Percentiles rank a stretch among this genome's conserved stretches.
These are phyloP conservation scores for Boletus patriciae DNA, from an alignment of 768 basidiomycete species.

Conservation along the genomic window DNA sequence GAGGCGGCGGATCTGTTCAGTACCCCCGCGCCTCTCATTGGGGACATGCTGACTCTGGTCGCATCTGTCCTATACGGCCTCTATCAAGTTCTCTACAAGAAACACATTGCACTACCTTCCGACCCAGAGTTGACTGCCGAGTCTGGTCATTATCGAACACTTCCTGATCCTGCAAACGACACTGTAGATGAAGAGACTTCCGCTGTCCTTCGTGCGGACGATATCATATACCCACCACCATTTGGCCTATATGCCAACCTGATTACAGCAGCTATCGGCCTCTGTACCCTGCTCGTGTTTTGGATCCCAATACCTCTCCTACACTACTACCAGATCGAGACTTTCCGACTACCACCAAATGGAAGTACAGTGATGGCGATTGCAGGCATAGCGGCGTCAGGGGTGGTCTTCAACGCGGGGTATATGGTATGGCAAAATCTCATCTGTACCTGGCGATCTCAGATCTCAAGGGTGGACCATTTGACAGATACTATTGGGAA, in stretches of 20 bases:
- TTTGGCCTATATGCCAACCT: constrained; percentile 86
- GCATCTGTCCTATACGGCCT: constrained; percentile 73
- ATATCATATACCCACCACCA: constrained; percentile 58
- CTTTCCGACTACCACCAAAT: constrained; percentile 63
- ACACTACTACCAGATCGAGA: constrained; percentile 63
- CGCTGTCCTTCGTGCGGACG: constrained; percentile 23
- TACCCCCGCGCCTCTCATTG: constrained; percentile 58
- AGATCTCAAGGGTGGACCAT: constrained; percentile 1
- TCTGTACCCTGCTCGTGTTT: constrained; percentile 67
- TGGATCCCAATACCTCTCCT: constrained; percentile 81
- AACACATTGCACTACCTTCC: constrained; percentile 67
- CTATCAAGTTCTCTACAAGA: constrained; percentile 86
- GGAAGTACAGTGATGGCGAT: constrained; percentile 50
- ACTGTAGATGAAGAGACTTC: constrained; percentile 21
- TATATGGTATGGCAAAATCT: constrained; percentile 61
- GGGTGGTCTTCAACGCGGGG: constrained; percentile 81
- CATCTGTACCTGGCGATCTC: not conserved
- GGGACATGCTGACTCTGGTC: constrained; percentile 70
- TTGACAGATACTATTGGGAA: constrained; percentile 68
- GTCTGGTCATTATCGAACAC: constrained; percentile 41
- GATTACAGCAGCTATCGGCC: constrained; percentile 76
- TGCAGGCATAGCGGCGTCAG: constrained; percentile 64
- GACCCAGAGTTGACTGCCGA: constrained; percentile 53
- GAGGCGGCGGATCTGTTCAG: not conserved
- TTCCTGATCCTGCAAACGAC: constrained; percentile 42